phyloP scores from a whole-genome alignment of 1,284 basidiomycete species.

The Rhodotorula sp. region DNA sequence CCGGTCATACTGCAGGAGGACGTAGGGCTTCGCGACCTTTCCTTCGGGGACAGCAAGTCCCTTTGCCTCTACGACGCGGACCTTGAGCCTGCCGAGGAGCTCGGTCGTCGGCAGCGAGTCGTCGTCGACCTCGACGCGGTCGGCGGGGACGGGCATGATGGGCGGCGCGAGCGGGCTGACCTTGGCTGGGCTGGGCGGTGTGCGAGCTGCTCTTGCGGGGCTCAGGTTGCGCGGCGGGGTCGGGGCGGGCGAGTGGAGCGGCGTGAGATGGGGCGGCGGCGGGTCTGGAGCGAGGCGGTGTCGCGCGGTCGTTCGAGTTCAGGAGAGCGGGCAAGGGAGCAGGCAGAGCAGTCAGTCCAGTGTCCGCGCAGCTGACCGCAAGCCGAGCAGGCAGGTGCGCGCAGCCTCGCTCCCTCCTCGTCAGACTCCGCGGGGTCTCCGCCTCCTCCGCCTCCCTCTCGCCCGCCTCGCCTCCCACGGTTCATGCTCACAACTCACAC shows the following conservation, averaged over 20 bases:
- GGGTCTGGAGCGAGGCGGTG: too few relatives aligned
- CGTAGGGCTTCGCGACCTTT: slow-evolving; percentile 32
- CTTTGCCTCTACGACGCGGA: slow-evolving; percentile 38
- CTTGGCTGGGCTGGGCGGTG: neutral
- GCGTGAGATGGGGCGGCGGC: slow-evolving; percentile 30
- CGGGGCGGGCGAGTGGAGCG: slow-evolving; percentile 14
- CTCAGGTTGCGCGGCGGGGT: slow-evolving; percentile 15
- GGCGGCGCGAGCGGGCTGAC: neutral
- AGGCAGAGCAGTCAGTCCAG: neutral
- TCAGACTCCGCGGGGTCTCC: too few relatives aligned
- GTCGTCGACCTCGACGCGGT: neutral
- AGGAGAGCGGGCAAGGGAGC: neutral
- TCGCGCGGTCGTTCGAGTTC: too few relatives aligned
- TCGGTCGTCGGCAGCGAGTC: slow-evolving; percentile 23
- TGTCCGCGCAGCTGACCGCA: too few relatives aligned
- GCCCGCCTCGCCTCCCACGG: too few relatives aligned
- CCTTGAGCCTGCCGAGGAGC: slow-evolving; percentile 29
- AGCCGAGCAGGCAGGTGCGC: too few relatives aligned
- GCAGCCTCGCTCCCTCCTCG: too few relatives aligned
- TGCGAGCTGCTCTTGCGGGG: neutral
- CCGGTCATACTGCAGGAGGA: slow-evolving; percentile 41
- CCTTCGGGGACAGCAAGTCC: slow-evolving; percentile 13
- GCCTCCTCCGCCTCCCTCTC: neutral
- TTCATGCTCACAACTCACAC: neutral
- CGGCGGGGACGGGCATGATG: neutral